Conservation (phyloP, 75 land plant species). For the Cryptomeria japonica region DNA sequence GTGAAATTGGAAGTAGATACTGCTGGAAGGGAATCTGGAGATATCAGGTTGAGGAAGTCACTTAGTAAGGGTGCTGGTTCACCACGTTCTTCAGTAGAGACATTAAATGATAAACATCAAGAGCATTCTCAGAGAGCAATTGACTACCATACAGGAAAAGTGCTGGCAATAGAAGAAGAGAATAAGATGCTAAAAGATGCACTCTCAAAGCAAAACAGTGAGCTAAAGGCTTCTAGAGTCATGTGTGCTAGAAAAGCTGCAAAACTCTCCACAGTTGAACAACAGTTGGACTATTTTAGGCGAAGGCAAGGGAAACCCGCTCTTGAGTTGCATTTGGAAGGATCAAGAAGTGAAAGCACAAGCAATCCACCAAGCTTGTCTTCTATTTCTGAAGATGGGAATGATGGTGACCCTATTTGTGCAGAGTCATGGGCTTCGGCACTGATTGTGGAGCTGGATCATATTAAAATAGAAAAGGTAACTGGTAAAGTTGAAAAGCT, state of each 20-base stretch:
- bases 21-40: conserved; percentile 24
- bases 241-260: conserved; percentile 75
- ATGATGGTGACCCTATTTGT: conserved; percentile 25
- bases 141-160: conserved; percentile 46
- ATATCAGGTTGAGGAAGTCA: conserved; percentile 18
- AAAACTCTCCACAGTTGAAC: conserved; percentile 67
- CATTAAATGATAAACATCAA: conserved; percentile 36
- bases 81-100: conserved; percentile 35
- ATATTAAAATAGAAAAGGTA: conserved; percentile 37
- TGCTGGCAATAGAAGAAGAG: conserved; percentile 46
- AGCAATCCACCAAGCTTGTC: conserved; percentile 23
- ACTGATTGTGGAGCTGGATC: conserved; percentile 54
- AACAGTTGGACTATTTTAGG: conserved; percentile 26
- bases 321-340: conserved; percentile 27
- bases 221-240: conserved; percentile 51
- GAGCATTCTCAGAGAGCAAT: conserved; percentile 36
- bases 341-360: conserved; percentile 22
- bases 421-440: conserved; percentile 68
- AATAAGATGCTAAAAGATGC: conserved; percentile 55
- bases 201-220: conserved; percentile 43
- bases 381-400: conserved; percentile 21
- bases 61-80: conserved; percentile 35
- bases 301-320: conserved; percentile 15
- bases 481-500: conserved; percentile 8
- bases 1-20: conserved; percentile 52